Evolutionary conservation across 1,139 yeast species (phyloP), one percentile per base, ranked within the genome.

Genomic region (Arxiozyma bovina): DNA sequence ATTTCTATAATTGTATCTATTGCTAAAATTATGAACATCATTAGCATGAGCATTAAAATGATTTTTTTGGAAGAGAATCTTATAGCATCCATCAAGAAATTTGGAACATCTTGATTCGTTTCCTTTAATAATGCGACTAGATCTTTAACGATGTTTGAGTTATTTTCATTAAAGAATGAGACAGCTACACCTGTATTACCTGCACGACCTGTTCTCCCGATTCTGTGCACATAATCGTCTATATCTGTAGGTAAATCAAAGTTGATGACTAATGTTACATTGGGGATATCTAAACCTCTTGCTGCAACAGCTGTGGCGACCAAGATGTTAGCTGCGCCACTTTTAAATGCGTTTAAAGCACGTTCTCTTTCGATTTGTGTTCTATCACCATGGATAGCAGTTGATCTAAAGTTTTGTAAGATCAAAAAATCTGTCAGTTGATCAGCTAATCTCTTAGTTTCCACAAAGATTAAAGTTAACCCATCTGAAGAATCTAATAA

Each of bases 161-260:
- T 93, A 73, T 86, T 86, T 76, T 96, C 85, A 83, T 91, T 93
- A 76, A 93, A 88, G 78, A 93, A 91, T 52, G 98, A 95, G 63
- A 96, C 88, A 63, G 98, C 96, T 67, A 87, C 80, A 85, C 99
- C 99, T 60, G 85, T 83, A 77, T 91, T 93, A 79, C 98, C 98
- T 67, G 98, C 98, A 83, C 99, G 94, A 74, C 98, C 99, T 67
- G 99, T 93, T 84, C 99, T 94, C 79, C 98, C 98, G 71, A 93
- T 91, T 79, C 99, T 88, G 78, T 93, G 99, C 60, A 93, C 98
- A 72, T 93, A 93, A 75, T 93, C 98, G 74, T 93, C 98, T 69
- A 91, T 88, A 74, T 93, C 98, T 69, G 87, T 79, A 68, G 99
- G 98, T 73, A 93, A 80, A 72, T 93, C 99, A 72, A 85, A 93